Conservation (phyloP, 2,329 filamentous ascomycete species). For the Sporothrix pseudoabietina region DNA sequence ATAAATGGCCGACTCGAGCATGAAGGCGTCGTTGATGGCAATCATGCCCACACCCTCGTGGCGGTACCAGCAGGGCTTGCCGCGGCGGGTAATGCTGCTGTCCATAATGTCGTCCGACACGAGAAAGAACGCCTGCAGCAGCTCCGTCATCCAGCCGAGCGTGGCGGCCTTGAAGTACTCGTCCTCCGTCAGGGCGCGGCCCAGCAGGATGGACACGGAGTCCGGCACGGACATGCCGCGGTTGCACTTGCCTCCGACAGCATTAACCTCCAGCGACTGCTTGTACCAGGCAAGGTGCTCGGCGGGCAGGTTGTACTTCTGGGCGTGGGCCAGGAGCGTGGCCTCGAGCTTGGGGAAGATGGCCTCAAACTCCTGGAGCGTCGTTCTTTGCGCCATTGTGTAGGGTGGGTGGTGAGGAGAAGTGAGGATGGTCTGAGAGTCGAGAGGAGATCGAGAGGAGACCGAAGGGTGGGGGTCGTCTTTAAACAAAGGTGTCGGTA, state of each 20-base stretch:
- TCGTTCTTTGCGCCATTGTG: conserved; percentile 69
- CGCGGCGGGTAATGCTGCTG: conserved; percentile 87
- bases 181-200: conserved; percentile 68
- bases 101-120: conserved; percentile 99
- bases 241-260: conserved; percentile 95
- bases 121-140: conserved; percentile 98
- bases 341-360: conserved; percentile 85
- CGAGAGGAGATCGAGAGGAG: background rate
- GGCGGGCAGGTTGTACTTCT: conserved; percentile 79
- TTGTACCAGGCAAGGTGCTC: conserved; percentile 85
- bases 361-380: conserved; percentile 82
- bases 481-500: background rate
- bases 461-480: background rate
- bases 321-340: conserved; percentile 76
- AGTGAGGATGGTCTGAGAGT: background rate
- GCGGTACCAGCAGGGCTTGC: conserved; percentile 95
- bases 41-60: conserved; percentile 88
- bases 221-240: conserved; percentile 97
- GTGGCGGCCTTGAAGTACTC: conserved; percentile 88
- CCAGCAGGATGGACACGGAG: conserved; percentile 78
- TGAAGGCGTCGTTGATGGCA: conserved; percentile 97
- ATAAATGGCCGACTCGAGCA: conserved; percentile 92
- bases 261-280: conserved; percentile 84
- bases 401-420: background rate
- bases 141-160: conserved; percentile 96